Conservation (phyloP, 2,329 filamentous ascomycete genomes). For the Colletotrichum limetticola region DNA sequence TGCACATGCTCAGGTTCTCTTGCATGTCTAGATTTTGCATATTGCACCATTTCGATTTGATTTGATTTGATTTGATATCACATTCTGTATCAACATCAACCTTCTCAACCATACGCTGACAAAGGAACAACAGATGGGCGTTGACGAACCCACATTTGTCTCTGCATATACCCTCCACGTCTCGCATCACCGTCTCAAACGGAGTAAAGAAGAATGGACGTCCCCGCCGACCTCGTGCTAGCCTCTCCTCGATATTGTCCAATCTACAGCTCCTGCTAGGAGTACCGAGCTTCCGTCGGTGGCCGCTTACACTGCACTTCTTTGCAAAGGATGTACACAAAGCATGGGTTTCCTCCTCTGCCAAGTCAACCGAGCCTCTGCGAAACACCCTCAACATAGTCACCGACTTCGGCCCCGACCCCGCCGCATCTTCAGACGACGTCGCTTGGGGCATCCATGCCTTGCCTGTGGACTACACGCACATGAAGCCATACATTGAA, state of each 20-base stretch:
- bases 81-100: not conserved
- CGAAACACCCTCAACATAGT: constrained; percentile 62
- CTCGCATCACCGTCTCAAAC: constrained; percentile 66
- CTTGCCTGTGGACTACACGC: constrained; percentile 65
- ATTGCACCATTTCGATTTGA: not conserved
- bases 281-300: constrained; percentile 81
- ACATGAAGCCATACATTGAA: constrained; percentile 63
- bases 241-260: constrained; percentile 75
- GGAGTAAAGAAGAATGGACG: constrained; percentile 63
- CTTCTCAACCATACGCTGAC: not conserved
- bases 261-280: constrained; percentile 85
- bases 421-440: constrained; percentile 9
- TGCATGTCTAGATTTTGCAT: not conserved
- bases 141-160: constrained; percentile 88
- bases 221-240: constrained; percentile 67
- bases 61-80: not conserved
- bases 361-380: constrained; percentile 58
- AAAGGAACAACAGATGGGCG: constrained; percentile 76
- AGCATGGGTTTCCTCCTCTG: constrained; percentile 73
- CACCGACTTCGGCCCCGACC: constrained; percentile 61
- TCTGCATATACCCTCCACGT: constrained; percentile 76
- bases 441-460: constrained; percentile 60
- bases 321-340: constrained; percentile 76
- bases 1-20: constrained; percentile 1
- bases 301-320: constrained; percentile 86